These are phyloP conservation scores for Mucor irregularis DNA, from an alignment of 371 early-diverging fungal genomes.

Conservation along the genomic window DNA sequence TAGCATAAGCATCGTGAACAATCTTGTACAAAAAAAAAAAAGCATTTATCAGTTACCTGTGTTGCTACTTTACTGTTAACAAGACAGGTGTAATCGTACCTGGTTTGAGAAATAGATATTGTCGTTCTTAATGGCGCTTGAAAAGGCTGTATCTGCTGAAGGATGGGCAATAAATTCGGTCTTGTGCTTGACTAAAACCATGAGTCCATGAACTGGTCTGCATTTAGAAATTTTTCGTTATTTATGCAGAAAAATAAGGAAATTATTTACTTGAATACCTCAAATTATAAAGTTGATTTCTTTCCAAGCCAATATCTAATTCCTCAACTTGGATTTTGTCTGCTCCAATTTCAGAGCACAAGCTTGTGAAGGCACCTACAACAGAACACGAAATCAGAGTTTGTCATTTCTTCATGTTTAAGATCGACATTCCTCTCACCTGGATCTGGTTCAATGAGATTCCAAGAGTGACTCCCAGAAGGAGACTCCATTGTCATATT, in stretches of 20 bases:
- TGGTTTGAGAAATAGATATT: constrained; percentile 23
- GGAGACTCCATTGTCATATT: constrained; percentile 14
- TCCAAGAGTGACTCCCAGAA: constrained; percentile 17
- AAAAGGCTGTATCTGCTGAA: not conserved
- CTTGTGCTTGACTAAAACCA: constrained; percentile 13
- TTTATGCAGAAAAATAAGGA: constrained; percentile 3
- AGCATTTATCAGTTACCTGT: not conserved
- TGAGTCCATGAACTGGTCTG: constrained; percentile 24
- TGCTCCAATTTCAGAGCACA: constrained; percentile 24
- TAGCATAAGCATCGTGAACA: constrained; percentile 44
- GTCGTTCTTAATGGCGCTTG: too few relatives aligned
- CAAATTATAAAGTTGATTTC: constrained; percentile 7
- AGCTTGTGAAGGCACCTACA: constrained; percentile 17
- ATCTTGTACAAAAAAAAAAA: constrained; percentile 2
- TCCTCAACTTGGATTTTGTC: constrained; percentile 21
- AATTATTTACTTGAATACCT: constrained; percentile 7
- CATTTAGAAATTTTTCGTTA: not conserved
- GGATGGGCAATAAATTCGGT: not conserved
- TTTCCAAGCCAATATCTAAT: constrained; percentile 4
- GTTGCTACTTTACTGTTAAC: too few relatives aligned
- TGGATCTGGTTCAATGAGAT: constrained; percentile 17
- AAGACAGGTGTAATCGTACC: too few relatives aligned
- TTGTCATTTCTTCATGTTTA: not conserved
- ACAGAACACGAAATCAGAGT: not conserved
- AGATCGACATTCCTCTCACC: constrained; percentile 1